These are phyloP conservation scores for Colletotrichum godetiae DNA, from an alignment of 2,329 filamentous ascomycete genomes.

Conservation along the genomic window DNA sequence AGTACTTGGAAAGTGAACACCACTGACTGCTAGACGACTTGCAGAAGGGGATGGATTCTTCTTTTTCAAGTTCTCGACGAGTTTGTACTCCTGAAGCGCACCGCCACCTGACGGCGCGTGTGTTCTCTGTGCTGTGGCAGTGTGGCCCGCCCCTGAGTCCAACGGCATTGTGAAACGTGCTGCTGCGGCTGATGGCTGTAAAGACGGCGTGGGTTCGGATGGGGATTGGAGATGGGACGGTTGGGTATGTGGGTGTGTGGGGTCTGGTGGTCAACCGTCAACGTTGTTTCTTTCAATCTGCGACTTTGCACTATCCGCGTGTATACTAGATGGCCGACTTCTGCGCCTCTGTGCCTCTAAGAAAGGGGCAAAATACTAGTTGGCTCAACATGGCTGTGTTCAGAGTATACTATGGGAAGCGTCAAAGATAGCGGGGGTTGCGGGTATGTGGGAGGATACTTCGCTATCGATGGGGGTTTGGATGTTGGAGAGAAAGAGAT, in stretches of 20 bases:
- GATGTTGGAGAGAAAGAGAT: background rate
- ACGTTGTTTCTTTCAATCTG: background rate
- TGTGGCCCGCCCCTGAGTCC: background rate
- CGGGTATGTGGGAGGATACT: background rate
- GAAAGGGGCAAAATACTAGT: no score
- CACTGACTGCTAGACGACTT: background rate
- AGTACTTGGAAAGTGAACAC: background rate
- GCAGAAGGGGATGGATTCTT: background rate
- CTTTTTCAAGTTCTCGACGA: background rate
- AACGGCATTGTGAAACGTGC: slow-evolving; percentile 7
- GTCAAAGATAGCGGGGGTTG: background rate
- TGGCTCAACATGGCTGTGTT: no score
- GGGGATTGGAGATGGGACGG: background rate
- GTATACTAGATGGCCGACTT: background rate
- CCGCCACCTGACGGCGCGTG: slow-evolving; percentile 19
- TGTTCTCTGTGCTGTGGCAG: background rate
- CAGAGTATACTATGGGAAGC: no score
- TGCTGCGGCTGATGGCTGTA: slow-evolving; percentile 16
- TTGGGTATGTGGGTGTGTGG: background rate
- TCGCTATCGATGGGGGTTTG: background rate
- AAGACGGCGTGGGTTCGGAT: background rate
- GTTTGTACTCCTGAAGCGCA: background rate
- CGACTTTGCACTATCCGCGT: background rate
- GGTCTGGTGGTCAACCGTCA: background rate
- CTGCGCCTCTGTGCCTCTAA: no score